Evolutionary conservation across 2,329 filamentous ascomycete genomes (phyloP).

Genomic region (Colletotrichum tropicale): DNA sequence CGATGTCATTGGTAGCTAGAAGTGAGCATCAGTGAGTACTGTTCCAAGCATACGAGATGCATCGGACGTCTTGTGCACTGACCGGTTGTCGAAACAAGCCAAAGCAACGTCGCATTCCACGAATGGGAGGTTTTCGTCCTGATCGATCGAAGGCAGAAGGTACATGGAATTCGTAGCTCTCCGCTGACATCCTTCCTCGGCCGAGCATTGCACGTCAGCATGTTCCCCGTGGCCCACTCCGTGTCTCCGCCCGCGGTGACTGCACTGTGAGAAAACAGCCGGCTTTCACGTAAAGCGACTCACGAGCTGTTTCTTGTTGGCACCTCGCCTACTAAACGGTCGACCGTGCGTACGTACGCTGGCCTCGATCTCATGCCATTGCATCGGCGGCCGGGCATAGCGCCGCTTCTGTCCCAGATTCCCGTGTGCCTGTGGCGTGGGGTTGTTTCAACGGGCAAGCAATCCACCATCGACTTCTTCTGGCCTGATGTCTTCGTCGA

Average conservation of each 20-base stretch:
- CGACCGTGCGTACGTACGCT: neutral
- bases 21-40: neutral
- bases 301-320: neutral
- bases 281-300: neutral
- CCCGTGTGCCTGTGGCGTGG: constrained; percentile 7
- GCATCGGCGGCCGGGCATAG: neutral
- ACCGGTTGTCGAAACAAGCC: neutral
- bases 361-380: neutral
- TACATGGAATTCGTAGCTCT: neutral
- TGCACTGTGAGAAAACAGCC: neutral
- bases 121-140: neutral
- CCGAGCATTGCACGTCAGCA: neutral
- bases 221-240: neutral
- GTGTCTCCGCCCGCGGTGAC: neutral
- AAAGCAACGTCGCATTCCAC: constrained; percentile 3
- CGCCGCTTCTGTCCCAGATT: constrained; percentile 5
- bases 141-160: neutral
- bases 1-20: neutral
- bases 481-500: constrained; percentile 2
- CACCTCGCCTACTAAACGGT: neutral
- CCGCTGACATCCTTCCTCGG: neutral
- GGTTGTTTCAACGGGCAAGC: constrained; percentile 10
- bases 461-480: neutral
- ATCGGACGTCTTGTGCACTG: neutral
- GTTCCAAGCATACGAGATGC: neutral